phyloP scores from a whole-genome alignment of 2,329 filamentous ascomycete genomes.

The Pseudocercospora vitis region DNA sequence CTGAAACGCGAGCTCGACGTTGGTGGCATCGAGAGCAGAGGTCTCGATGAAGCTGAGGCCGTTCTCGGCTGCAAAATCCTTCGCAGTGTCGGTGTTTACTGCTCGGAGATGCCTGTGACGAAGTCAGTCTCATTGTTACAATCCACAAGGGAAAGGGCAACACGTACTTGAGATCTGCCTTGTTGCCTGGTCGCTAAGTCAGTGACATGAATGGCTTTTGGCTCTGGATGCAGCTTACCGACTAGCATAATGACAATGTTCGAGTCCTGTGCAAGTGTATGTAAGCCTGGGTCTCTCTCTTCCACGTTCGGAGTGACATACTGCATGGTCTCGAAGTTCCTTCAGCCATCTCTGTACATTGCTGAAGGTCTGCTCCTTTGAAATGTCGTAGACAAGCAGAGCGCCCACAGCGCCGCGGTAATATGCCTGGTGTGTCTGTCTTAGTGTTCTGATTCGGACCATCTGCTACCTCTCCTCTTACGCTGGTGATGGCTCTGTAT shows the following conservation, averaged over 20 bases:
- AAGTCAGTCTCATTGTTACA: too few species aligned
- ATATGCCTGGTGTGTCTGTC: slow-evolving; percentile 5
- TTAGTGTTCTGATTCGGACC: slow-evolving; percentile 56
- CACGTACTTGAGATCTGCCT: too few species aligned
- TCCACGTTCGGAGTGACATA: slow-evolving; percentile 63
- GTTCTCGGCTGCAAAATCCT: slow-evolving; percentile 85
- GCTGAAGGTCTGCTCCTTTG: slow-evolving; percentile 30
- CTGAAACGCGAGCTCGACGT: slow-evolving; percentile 77
- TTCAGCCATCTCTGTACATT: slow-evolving; percentile 90
- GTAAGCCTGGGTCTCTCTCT: slow-evolving; percentile 2
- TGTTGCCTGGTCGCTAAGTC: too few species aligned
- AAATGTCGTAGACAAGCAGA: slow-evolving; percentile 79
- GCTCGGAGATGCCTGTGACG: slow-evolving; percentile 93
- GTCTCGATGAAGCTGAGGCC: slow-evolving; percentile 95
- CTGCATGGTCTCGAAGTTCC: slow-evolving; percentile 94
- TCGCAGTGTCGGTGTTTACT: slow-evolving; percentile 96
- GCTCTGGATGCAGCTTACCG: slow-evolving; percentile 66
- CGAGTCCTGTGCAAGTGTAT: slow-evolving; percentile 61
- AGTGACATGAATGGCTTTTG: too few species aligned
- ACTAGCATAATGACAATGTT: slow-evolving; percentile 99
- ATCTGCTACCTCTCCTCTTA: too few species aligned
- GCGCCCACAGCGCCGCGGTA: slow-evolving; percentile 97
- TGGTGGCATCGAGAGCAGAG: slow-evolving; percentile 96
- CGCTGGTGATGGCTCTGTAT: slow-evolving; percentile 87
- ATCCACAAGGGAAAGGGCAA: too few species aligned